phyloP scores from a whole-genome alignment of 2,329 filamentous ascomycete species.

The Pseudofabraea citricarpa region DNA sequence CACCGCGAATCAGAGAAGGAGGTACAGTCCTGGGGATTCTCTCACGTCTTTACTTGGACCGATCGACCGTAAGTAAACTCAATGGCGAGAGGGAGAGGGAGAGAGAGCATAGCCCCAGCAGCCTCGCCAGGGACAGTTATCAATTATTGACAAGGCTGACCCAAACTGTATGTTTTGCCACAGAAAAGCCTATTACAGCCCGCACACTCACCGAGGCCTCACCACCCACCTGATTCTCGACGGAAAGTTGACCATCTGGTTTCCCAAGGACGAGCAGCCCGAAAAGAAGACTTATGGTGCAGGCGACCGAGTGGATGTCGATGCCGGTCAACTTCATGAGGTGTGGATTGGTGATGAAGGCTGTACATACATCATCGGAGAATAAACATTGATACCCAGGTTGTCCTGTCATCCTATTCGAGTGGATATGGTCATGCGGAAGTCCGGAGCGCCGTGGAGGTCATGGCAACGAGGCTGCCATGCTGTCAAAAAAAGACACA shows the following conservation, averaged over 20 bases:
- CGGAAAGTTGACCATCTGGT: constrained; percentile 62
- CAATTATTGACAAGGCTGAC: constrained; percentile 13
- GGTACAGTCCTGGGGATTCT: constrained; percentile 66
- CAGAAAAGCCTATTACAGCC: constrained; percentile 64
- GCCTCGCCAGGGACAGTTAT: constrained; percentile 3
- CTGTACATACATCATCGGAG: constrained; percentile 64
- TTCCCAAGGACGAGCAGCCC: constrained; percentile 51
- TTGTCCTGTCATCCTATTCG: no score
- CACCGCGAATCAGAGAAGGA: constrained; percentile 49
- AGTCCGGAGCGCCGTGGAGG: no score
- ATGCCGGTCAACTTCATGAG: constrained; percentile 58
- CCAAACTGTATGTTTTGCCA: constrained; percentile 11
- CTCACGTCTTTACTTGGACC: constrained; percentile 66
- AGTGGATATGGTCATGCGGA: no score
- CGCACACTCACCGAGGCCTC: constrained; percentile 58
- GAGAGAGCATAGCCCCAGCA: constrained; percentile 1
- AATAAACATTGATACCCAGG: no score
- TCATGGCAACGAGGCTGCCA: no score
- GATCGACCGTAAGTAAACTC: constrained; percentile 56
- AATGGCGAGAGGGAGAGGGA: no score
- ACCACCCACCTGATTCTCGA: constrained; percentile 67
- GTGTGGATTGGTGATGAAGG: constrained; percentile 64
- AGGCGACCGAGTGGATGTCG: constrained; percentile 62
- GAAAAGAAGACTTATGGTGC: constrained; percentile 54
- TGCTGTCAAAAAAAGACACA: no score